Base-by-base conservation (phyloP, 1,284 basidiomycete genomes). In the Cryptococcus sp. region DNA sequence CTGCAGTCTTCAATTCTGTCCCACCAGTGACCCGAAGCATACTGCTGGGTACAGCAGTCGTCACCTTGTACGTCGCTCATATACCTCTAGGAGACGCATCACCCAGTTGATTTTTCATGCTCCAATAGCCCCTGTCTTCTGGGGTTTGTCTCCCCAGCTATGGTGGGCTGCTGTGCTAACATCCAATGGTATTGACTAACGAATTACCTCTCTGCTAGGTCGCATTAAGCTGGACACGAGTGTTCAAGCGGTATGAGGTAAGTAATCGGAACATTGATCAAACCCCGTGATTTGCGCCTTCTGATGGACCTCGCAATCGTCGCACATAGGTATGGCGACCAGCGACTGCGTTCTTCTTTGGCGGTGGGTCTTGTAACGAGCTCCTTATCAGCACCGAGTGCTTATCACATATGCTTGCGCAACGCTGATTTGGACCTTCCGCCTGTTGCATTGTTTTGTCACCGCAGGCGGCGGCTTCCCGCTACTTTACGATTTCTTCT, bases 401-500 rank as follows among this genome's bases (percentile, higher is more conserved):
- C 25, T 25, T 25, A 3, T 25, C 25, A 6, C 10, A 6, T 15
- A 22, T 22, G 42, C 42, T n/a, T 15, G 42, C 42, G 7, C 42
- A 15, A 45, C 8, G 30, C n/a, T 45, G n/a, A 19, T n/a, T 45
- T 45, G 11, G 7, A 45, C 42, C 22, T n/a, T 45, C 42, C n/a
- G 11, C n/a, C 15, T n/a, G 42, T 45, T 2, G 42, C 42, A 8
- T n/a, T 45, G 11, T 35, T 27, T 42, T 49, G n/a, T 19, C 40
- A 27, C 39, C 20, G 19, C 56, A 70, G 69, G 72, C 0, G 49
- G 58, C 0, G 74, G 72, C 19, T 73, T 77, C 54, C 69, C 72
- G 2, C 54, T 77, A 13, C 25, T 78, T 1, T 75, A 72, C 49
- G 74, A 79, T 55, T 62, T 75, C 20, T 75, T 79, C 66, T 55